These are phyloP conservation scores for Ascochyta clinopodiicola DNA, from an alignment of 2,329 filamentous ascomycete genomes.

Conservation along the genomic window DNA sequence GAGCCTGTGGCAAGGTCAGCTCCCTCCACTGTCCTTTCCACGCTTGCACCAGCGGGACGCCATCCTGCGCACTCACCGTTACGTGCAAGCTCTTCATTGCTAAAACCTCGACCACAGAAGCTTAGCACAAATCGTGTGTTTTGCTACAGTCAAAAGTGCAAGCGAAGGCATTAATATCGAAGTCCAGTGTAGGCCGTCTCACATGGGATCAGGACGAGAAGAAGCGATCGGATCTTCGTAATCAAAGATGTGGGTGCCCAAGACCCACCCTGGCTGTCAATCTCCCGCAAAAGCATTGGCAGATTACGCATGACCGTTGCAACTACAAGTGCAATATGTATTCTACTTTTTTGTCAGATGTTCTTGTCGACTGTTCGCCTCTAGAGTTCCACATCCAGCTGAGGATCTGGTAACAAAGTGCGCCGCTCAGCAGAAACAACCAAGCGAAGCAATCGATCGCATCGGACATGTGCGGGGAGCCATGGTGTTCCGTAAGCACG, in stretches of 20 bases:
- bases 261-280: slow-evolving; percentile 9
- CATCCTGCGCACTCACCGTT: slow-evolving; percentile 7
- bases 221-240: slow-evolving; percentile 6
- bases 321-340: background rate
- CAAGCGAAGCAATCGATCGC: background rate
- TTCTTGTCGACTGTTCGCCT: background rate
- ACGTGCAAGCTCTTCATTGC: background rate
- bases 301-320: background rate
- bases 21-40: slow-evolving; percentile 7
- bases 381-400: slow-evolving; percentile 1
- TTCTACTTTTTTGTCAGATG: background rate
- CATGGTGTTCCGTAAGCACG: slow-evolving; percentile 7
- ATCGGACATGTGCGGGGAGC: slow-evolving; percentile 18
- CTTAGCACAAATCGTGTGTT: background rate
- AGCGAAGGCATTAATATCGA: background rate
- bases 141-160: background rate
- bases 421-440: background rate
- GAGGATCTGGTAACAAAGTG: slow-evolving; percentile 5
- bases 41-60: slow-evolving; percentile 6
- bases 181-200: background rate
- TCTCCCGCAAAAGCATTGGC: slow-evolving; percentile 7
- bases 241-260: slow-evolving; percentile 3
- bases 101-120: background rate
- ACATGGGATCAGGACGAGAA: background rate
- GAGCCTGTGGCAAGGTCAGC: slow-evolving; percentile 11